Percentiles rank a stretch among this genome's conserved stretches.
Conservation (phyloP, 495 filamentous ascomycete genomes). For the Stereocaulon alpinum region DNA sequence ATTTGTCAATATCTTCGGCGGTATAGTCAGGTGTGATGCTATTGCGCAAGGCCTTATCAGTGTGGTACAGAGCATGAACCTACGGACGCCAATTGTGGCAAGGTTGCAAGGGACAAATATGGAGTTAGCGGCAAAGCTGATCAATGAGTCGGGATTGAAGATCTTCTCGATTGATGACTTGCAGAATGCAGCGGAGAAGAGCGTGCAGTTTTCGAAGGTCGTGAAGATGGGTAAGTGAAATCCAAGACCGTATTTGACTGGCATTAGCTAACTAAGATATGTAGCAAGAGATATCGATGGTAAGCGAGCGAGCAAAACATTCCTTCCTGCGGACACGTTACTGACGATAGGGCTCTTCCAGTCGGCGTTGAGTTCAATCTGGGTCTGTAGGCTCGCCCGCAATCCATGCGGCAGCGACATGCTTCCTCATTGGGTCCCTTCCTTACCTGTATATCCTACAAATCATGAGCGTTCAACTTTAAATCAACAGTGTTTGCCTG, state of each 20-base stretch:
- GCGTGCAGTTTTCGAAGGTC: conserved; percentile 96
- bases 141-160: conserved; percentile 97
- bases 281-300: conserved; percentile 86
- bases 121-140: conserved; percentile 86
- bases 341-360: conserved; percentile 1
- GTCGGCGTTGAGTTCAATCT: conserved; percentile 93
- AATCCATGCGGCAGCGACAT: background rate
- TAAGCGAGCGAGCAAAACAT: background rate
- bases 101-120: conserved; percentile 97
- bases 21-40: conserved; percentile 95
- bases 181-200: conserved; percentile 93
- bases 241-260: background rate
- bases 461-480: background rate
- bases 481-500: background rate
- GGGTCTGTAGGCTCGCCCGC: conserved; percentile 58
- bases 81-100: conserved; percentile 92
- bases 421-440: background rate
- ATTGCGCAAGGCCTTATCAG: conserved; percentile 94
- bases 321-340: background rate
- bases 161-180: conserved; percentile 99
- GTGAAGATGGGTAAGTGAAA: conserved; percentile 78
- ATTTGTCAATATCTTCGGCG: conserved; percentile 99
- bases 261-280: conserved; percentile 4
- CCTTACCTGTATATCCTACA: background rate
- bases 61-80: conserved; percentile 85